phyloP scores from a whole-genome alignment of 2,329 filamentous ascomycete species.

The Stachybotrys echinatus region DNA sequence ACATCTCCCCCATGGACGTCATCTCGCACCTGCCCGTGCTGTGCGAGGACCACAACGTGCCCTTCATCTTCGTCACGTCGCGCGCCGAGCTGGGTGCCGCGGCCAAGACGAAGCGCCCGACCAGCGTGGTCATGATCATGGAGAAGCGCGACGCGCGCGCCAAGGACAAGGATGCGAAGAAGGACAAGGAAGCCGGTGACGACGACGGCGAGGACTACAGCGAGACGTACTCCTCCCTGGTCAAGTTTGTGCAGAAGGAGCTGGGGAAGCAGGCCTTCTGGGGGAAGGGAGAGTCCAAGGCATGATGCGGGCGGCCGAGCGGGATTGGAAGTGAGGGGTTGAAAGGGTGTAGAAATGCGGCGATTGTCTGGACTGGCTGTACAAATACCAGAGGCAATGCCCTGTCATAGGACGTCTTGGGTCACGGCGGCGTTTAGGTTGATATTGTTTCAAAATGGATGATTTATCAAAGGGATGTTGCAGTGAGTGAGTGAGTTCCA shows the following conservation, averaged over 20 bases:
- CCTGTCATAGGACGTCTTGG: conserved; percentile 15
- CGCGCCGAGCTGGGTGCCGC: conserved; percentile 91
- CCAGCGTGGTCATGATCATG: conserved; percentile 88
- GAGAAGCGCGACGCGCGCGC: conserved; percentile 48
- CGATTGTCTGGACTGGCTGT: conserved; percentile 22
- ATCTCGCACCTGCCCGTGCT: conserved; percentile 97
- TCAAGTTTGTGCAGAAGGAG: conserved; percentile 64
- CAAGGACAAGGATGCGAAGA: conserved; percentile 40
- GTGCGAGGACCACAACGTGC: conserved; percentile 96
- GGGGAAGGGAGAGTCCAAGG: conserved; percentile 32
- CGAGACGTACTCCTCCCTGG: conserved; percentile 58
- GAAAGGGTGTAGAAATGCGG: conserved; percentile 1
- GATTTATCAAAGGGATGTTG: background rate
- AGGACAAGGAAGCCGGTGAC: conserved; percentile 37
- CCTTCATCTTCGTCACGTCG: conserved; percentile 91
- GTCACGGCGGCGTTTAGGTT: conserved; percentile 34
- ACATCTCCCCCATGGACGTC: conserved; percentile 98
- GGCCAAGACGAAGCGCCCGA: conserved; percentile 91
- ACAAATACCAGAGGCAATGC: conserved; percentile 26
- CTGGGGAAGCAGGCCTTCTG: conserved; percentile 50
- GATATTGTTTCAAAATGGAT: background rate
- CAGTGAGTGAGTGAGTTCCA: background rate
- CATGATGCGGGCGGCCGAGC: conserved; percentile 5
- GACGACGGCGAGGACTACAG: conserved; percentile 43
- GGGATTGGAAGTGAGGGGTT: background rate